Evolutionary conservation across 225 moss, liverwort and hornwort species (phyloP), one percentile per base, ranked within the genome.

Genomic region (Takakia lepidozioides): DNA sequence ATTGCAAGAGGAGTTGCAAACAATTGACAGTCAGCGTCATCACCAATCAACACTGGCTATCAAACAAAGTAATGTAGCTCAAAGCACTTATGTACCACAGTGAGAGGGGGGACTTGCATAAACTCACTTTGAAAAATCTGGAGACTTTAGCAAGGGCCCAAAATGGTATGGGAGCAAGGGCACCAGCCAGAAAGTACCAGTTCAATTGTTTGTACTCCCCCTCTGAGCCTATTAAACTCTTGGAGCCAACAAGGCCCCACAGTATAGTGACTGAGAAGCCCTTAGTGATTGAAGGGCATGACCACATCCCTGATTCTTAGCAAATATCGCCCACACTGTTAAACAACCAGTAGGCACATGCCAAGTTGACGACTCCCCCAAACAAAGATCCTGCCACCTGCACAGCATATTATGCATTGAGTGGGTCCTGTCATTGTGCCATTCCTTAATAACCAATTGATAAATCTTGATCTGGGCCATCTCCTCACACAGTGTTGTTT

Each of bases 181-280:
- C 56, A 18, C 82, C 86, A 18, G 68, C 59, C 22, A 86, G 11
- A 34, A 82, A 66, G 52, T 64, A 70, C 82, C 86, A 86, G 2
- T 54, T 69, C 25, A 86, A 55, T 29, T 69, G 36, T 43, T 36
- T 73, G 67, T 82, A 82, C 59, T 74, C 61, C 16, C 75, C 82
- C 24, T 43, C 40, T 1, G 52, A 48, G 48, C 82, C 82, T 17
- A 82, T 56, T 62, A 82, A 65, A 56, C 70, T 70, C 34, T 57
- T 27, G 14, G 78, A 72, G 11, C 86, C 86, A 34, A 82, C 65
- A 2, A 86, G 72, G 35, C 86, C 78, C 82, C 86, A 86, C 16
- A 73, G 57, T 11, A 59, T 54, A 15, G 75, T 74, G 23, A 82
- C 48, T 10, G 74, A 82, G 52, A 72, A 73, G 30, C 70, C 62